These are phyloP conservation scores for Yarrowia divulgata DNA, from an alignment of 805 yeast genomes.

Conservation along the genomic window DNA sequence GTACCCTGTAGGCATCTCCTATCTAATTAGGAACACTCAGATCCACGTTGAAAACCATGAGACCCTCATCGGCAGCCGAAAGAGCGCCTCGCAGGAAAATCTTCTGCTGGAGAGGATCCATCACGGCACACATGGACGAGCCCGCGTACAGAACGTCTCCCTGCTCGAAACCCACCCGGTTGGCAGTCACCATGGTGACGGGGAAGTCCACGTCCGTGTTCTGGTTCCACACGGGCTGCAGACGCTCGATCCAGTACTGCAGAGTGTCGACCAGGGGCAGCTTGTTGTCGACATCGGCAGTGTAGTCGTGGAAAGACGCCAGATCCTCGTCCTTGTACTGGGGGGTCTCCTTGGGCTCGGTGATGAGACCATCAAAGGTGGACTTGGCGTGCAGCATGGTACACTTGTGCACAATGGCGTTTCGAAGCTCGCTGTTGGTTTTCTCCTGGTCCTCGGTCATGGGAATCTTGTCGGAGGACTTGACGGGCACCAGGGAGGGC, in stretches of 20 bases:
- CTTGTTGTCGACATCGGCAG: constrained; percentile 45
- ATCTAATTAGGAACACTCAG: constrained; percentile 15
- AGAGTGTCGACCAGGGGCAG: constrained; percentile 60
- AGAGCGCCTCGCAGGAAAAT: constrained; percentile 29
- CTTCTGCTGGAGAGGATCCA: constrained; percentile 34
- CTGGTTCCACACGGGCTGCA: constrained; percentile 60
- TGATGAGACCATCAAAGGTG: constrained; percentile 25
- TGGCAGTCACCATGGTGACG: constrained; percentile 62
- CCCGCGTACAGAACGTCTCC: constrained; percentile 52
- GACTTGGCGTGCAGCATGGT: constrained; percentile 24
- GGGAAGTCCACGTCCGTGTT: constrained; percentile 43
- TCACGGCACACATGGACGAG: constrained; percentile 33
- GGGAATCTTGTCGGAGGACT: constrained; percentile 20
- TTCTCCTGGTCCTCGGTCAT: constrained; percentile 42
- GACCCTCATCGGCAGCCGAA: constrained; percentile 29
- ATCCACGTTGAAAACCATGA: constrained; percentile 27
- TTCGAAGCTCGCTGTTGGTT: constrained; percentile 40
- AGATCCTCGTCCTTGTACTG: constrained; percentile 44
- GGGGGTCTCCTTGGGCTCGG: constrained; percentile 40
- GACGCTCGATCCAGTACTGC: constrained; percentile 77
- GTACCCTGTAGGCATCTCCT: not conserved
- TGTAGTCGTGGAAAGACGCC: constrained; percentile 17
- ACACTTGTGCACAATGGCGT: constrained; percentile 31
- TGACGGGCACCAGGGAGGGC: constrained; percentile 36
- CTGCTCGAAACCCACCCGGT: constrained; percentile 77